Conservation (phyloP, 805 yeast species). For the Candida corydali region DNA sequence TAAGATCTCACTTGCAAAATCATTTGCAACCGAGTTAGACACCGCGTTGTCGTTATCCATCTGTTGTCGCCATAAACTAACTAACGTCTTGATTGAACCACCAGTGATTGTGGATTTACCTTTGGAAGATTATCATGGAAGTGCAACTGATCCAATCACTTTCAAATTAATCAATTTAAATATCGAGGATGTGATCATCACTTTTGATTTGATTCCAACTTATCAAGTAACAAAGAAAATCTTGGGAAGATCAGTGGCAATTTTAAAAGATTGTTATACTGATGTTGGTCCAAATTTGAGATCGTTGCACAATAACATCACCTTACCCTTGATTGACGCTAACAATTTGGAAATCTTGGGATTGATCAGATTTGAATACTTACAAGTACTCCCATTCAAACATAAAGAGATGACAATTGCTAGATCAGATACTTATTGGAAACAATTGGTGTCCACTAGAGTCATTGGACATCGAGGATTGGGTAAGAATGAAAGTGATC, state of each 20-base stretch:
- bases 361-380: constrained; percentile 66
- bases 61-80: constrained; percentile 29
- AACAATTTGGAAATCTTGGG: constrained; percentile 75
- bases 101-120: constrained; percentile 75
- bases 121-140: constrained; percentile 67
- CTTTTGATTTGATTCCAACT: constrained; percentile 88
- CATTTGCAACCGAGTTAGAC: constrained; percentile 79
- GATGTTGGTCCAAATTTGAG: constrained; percentile 65
- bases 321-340: constrained; percentile 73
- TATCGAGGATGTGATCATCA: constrained; percentile 53
- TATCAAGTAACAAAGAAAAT: constrained; percentile 48
- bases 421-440: constrained; percentile 84
- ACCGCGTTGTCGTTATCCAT: constrained; percentile 79
- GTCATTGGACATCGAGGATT: constrained; percentile 96
- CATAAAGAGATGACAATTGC: constrained; percentile 66
- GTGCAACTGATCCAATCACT: constrained; percentile 68
- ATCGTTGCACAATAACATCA: constrained; percentile 60
- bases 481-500: constrained; percentile 75
- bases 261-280: constrained; percentile 57
- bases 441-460: constrained; percentile 78
- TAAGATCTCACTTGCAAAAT: constrained; percentile 69
- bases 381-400: constrained; percentile 66
- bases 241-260: constrained; percentile 82
- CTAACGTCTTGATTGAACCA: constrained; percentile 40
- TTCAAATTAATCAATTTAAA: constrained; percentile 54